A percentile compares a stretch with the other conserved stretches of the same genome.
Evolutionary conservation across 495 filamentous ascomycete species (phyloP).

Genomic region (Tuber aestivum): DNA sequence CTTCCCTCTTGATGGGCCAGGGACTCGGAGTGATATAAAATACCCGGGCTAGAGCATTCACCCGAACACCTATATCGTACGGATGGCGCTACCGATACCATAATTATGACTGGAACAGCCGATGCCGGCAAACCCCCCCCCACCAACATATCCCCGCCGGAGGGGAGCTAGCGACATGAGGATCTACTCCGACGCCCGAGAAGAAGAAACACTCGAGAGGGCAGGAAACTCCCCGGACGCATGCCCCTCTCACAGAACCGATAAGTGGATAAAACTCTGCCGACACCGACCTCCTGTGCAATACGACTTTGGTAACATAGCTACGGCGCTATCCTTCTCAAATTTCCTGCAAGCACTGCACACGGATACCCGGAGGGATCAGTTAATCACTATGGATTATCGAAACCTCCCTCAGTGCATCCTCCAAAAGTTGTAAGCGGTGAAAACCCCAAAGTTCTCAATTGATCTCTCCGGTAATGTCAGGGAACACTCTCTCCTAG

Average conservation of each 20-base stretch:
- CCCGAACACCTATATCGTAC: neutral
- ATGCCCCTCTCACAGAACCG: neutral
- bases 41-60: neutral
- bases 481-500: neutral
- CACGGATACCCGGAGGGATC: neutral
- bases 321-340: neutral
- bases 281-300: neutral
- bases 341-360: neutral
- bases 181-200: neutral
- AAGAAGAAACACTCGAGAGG: neutral
- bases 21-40: neutral
- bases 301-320: neutral
- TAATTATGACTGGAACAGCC: too few relatives aligned
- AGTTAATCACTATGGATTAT: neutral
- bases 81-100: too few relatives aligned
- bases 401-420: neutral
- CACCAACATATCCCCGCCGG: neutral
- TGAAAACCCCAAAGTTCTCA: neutral
- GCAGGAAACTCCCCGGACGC: neutral
- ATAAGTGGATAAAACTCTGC: neutral
- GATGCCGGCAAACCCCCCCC: too few relatives aligned
- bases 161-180: neutral
- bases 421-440: neutral
- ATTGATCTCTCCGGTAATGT: neutral
- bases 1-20: too few relatives aligned